These are phyloP conservation scores for Rhodotorula toruloides DNA, from an alignment of 768 basidiomycete genomes.

Conservation along the genomic window DNA sequence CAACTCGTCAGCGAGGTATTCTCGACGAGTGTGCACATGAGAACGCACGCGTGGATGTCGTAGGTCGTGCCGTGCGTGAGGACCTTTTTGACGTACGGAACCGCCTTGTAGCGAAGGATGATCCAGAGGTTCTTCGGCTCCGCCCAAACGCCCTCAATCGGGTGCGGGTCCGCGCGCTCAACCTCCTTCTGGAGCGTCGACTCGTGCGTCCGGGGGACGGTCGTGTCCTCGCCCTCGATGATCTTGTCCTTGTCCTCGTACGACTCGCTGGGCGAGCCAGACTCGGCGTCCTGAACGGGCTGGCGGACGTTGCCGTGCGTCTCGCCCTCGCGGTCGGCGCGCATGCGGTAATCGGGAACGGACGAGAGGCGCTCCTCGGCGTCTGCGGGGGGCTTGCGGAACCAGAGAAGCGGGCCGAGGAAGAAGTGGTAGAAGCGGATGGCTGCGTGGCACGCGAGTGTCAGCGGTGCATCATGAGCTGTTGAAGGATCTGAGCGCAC, in stretches of 20 bases:
- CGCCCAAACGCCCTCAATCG: slow-evolving; percentile 46
- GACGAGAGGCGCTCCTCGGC: slow-evolving; percentile 38
- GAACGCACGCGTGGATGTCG: slow-evolving; percentile 44
- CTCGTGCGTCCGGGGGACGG: background rate
- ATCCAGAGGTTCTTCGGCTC: slow-evolving; percentile 48
- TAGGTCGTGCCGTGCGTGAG: slow-evolving; percentile 29
- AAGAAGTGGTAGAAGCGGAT: slow-evolving; percentile 50
- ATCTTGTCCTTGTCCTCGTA: slow-evolving; percentile 31
- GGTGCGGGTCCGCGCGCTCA: slow-evolving; percentile 43
- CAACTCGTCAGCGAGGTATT: too few species aligned
- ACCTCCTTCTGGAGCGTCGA: slow-evolving; percentile 27
- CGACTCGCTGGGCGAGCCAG: background rate
- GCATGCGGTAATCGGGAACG: slow-evolving; percentile 47
- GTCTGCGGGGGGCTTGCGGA: slow-evolving; percentile 46
- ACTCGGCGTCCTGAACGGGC: slow-evolving; percentile 6
- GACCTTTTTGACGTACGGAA: slow-evolving; percentile 23
- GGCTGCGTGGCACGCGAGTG: slow-evolving; percentile 22
- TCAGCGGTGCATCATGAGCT: background rate
- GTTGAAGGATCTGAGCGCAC: slow-evolving; percentile 5
- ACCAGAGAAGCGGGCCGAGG: slow-evolving; percentile 50
- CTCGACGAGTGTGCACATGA: too few species aligned
- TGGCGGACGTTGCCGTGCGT: background rate
- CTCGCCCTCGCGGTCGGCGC: slow-evolving; percentile 16
- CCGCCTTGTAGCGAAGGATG: slow-evolving; percentile 45
- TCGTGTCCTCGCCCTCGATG: slow-evolving; percentile 33